These are phyloP conservation scores for Rhododendron simsii DNA, from an alignment of 148 eudicot species.

Conservation along the genomic window DNA sequence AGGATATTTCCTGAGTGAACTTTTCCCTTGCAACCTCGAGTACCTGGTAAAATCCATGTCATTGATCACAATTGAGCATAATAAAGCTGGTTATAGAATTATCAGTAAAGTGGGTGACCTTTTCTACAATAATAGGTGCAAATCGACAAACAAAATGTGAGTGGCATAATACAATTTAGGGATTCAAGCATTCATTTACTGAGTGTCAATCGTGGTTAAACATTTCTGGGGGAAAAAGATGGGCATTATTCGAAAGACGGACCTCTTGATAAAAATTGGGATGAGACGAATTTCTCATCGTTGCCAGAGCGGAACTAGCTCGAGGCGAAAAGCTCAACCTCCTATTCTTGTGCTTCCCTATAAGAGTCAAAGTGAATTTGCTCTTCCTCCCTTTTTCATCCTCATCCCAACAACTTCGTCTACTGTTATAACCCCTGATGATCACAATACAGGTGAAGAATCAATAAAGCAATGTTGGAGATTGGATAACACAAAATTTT, in stretches of 20 bases:
- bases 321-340: slow-evolving; percentile 19
- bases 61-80: background rate
- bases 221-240: background rate
- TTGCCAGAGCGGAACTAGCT: slow-evolving; percentile 29
- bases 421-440: slow-evolving; percentile 31
- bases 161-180: background rate
- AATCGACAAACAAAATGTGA: background rate
- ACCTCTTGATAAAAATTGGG: slow-evolving; percentile 65
- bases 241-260: slow-evolving; percentile 4
- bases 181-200: background rate
- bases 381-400: slow-evolving; percentile 22
- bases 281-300: slow-evolving; percentile 31
- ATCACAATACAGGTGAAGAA: slow-evolving; percentile 17
- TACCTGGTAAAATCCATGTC: slow-evolving; percentile 42
- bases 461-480: slow-evolving; percentile 22
- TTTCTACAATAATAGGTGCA: background rate
- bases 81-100: background rate
- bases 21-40: slow-evolving; percentile 75
- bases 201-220: slow-evolving; percentile 2
- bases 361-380: slow-evolving; percentile 1
- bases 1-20: slow-evolving; percentile 75
- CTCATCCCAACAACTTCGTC: slow-evolving; percentile 15
- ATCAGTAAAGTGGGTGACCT: background rate
- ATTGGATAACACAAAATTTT: slow-evolving; percentile 5
- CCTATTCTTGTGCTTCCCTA: slow-evolving; percentile 18